Conservation (phyloP, 768 basidiomycete genomes). For the Dendrothele bispora region DNA sequence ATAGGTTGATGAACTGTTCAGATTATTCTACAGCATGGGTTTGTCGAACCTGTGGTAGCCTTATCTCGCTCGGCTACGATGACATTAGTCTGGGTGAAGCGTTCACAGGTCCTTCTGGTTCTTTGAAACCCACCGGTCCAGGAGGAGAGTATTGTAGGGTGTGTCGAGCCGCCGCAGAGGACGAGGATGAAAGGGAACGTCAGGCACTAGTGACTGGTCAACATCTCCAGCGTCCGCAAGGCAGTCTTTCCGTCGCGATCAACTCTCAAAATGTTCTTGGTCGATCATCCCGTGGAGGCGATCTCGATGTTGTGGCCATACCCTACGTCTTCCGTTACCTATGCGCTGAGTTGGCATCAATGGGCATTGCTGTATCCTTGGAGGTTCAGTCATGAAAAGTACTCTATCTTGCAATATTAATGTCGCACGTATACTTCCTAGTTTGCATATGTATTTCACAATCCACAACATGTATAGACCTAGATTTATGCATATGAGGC, state of each 20-base stretch:
- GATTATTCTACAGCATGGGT: conserved; percentile 99
- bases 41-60: conserved; percentile 92
- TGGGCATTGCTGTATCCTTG: conserved; percentile 93
- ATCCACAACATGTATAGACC: too few species aligned
- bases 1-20: conserved; percentile 99
- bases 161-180: conserved; percentile 75
- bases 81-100: conserved; percentile 74
- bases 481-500: too few species aligned
- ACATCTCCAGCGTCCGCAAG: conserved; percentile 37
- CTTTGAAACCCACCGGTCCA: conserved; percentile 63
- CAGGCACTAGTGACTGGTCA: conserved; percentile 59
- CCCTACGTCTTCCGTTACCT: conserved; percentile 95
- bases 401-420: background rate
- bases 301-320: conserved; percentile 93
- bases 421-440: too few species aligned
- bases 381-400: conserved; percentile 54
- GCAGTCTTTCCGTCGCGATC: conserved; percentile 65
- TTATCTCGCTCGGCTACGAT: conserved; percentile 96
- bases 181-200: conserved; percentile 61
- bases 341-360: conserved; percentile 95
- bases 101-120: conserved; percentile 47
- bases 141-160: conserved; percentile 94
- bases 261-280: conserved; percentile 67
- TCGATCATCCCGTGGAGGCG: conserved; percentile 62
- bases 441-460: too few species aligned